phyloP scores from a whole-genome alignment of 2,329 filamentous ascomycete species.

The Beauveria sp. region DNA sequence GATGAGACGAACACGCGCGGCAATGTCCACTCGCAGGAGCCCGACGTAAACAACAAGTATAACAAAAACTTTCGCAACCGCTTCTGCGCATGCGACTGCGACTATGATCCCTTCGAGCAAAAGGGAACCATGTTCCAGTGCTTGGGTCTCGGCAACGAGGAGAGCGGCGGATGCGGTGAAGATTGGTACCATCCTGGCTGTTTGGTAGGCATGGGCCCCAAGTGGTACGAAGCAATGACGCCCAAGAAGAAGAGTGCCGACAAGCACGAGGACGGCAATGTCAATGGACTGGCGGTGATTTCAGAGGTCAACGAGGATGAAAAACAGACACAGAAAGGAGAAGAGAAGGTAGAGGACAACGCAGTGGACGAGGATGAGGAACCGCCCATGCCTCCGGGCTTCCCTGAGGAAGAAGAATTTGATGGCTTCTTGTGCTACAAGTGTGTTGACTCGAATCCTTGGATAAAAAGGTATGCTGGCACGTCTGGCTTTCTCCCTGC shows the following conservation, averaged over 20 bases:
- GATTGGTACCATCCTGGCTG: constrained; percentile 98
- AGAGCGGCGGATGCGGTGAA: constrained; percentile 86
- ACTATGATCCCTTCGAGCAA: constrained; percentile 83
- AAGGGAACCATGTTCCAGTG: constrained; percentile 99
- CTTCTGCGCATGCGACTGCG: constrained; percentile 83
- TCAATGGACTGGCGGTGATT: constrained; percentile 37
- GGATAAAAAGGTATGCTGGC: constrained; percentile 85
- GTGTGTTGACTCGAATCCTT: constrained; percentile 78
- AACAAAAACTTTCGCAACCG: constrained; percentile 92
- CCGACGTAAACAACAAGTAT: constrained; percentile 72
- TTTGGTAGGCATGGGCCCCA: constrained; percentile 69
- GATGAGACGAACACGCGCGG: constrained; percentile 67
- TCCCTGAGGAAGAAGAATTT: constrained; percentile 83
- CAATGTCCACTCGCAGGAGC: constrained; percentile 65
- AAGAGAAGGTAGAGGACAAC: constrained; percentile 31
- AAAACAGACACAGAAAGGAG: constrained; percentile 9
- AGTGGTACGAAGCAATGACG: constrained; percentile 56
- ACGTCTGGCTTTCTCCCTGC: constrained; percentile 71
- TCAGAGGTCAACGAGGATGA: constrained; percentile 37
- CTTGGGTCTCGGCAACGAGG: constrained; percentile 69
- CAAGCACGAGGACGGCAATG: constrained; percentile 16
- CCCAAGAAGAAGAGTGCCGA: constrained; percentile 18
- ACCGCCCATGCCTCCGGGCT: constrained; percentile 70
- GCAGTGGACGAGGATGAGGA: constrained; percentile 46
- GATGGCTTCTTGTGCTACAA: constrained; percentile 91